Evolutionary conservation across 1,284 basidiomycete genomes (phyloP).

Genomic region (Agroathelia rolfsii): DNA sequence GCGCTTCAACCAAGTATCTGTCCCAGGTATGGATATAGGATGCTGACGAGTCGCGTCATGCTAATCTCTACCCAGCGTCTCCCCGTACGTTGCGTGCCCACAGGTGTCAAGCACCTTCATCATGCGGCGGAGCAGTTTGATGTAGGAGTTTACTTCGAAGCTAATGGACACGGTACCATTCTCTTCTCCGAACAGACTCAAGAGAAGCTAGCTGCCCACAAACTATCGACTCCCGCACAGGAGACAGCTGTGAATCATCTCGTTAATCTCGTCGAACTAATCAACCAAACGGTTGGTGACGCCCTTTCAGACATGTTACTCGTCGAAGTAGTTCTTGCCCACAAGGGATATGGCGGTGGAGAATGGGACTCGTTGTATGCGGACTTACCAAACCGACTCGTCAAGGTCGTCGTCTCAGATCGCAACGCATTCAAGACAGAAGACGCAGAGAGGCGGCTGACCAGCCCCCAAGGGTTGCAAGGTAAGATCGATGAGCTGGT

Average conservation of each 20-base stretch:
- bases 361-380: constrained; percentile 94
- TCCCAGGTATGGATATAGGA: constrained; percentile 69
- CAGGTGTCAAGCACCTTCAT: constrained; percentile 97
- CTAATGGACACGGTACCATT: constrained; percentile 98
- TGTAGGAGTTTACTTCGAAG: constrained; percentile 98
- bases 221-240: constrained; percentile 73
- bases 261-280: constrained; percentile 70
- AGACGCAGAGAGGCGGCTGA: constrained; percentile 88
- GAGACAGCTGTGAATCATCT: constrained; percentile 73
- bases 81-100: constrained; percentile 92
- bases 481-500: constrained; percentile 82
- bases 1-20: constrained; percentile 90
- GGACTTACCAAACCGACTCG: constrained; percentile 93
- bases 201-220: constrained; percentile 47
- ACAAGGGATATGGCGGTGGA: constrained; percentile 74
- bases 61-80: constrained; percentile 46
- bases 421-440: constrained; percentile 82
- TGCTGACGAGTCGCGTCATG: no score
- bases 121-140: constrained; percentile 93
- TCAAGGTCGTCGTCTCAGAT: constrained; percentile 88
- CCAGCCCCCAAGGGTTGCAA: constrained; percentile 77
- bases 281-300: constrained; percentile 99
- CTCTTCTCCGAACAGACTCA: constrained; percentile 79
- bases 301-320: constrained; percentile 94
- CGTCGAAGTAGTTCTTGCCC: constrained; percentile 86